Base-by-base conservation (phyloP, 768 basidiomycete species). In the Candolleomyces aberdarensis region DNA sequence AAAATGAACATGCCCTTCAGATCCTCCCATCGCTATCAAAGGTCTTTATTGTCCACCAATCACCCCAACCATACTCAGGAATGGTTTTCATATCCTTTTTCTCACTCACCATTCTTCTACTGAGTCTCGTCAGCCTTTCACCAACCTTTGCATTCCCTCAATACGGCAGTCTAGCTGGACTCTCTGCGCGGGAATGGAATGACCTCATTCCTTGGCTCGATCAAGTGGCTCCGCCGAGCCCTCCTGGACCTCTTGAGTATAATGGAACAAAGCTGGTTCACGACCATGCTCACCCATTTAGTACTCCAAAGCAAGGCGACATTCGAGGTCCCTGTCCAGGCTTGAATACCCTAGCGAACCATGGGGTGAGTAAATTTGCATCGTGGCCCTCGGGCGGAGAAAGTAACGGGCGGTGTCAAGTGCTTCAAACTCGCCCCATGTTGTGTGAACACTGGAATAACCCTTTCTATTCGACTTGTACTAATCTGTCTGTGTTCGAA, bases 261-360 rank as follows among this genome's bases (percentile, higher is more conserved):
- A 65, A 62, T 7, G 64, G 62, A 10, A 13, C 61, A 10, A 68
- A 66, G 49, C 62, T 68, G 3, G 64, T 68, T 52, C 55, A 68
- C 44, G 67, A 68, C 56, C 29, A n/a, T n/a, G 56, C 17, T 15
- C 67, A 68, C 46, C 64, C 65, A 14, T 66, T 61, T 58, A 61
- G 14, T 36, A 53, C 65, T 11, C 53, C 52, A 2, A 29, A 26
- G 5, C 60, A 58, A 6, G 57, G 49, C 3, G 67, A 64, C 20
- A 59, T 64, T 46, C 61, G 66, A 11, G 66, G 66, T 11, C 66
- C 66, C 17, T 66, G 66, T 36, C 66, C 66, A 22, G 66, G 66
- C n/a, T 52, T 66, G n/a, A 66, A 66, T 31, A 64, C 64, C 10
- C 63, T 66, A 15, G 66, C 66, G 15, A 58, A 54, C 32, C 65